A percentile compares a stretch with the other conserved stretches of the same genome.
phyloP scores from a whole-genome alignment of 305 asterid species.

The Stenogyne calaminthoides region DNA sequence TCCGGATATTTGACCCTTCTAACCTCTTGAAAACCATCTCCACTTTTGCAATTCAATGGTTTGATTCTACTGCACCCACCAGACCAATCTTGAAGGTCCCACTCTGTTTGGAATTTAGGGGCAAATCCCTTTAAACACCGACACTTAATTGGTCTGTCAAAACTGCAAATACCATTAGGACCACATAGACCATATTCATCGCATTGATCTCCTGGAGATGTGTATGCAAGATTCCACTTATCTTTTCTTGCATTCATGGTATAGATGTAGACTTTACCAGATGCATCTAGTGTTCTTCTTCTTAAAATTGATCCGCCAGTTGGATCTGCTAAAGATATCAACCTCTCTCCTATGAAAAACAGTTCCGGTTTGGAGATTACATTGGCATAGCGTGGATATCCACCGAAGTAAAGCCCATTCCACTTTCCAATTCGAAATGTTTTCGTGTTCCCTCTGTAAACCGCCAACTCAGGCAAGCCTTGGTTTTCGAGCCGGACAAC shows the following conservation, averaged over 20 bases:
- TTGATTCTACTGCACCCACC: background rate
- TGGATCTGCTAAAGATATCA: background rate
- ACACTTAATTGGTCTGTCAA: slow-evolving; percentile 27
- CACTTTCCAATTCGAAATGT: background rate
- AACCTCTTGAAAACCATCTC: slow-evolving; percentile 39
- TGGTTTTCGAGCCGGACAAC: background rate
- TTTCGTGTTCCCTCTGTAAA: background rate
- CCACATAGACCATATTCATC: slow-evolving; percentile 43
- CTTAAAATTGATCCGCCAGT: background rate
- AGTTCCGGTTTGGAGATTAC: background rate
- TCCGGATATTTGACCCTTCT: slow-evolving; percentile 45
- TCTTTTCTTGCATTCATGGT: background rate
- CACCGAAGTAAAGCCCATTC: background rate
- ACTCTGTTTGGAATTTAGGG: background rate
- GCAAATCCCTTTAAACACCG: slow-evolving; percentile 35
- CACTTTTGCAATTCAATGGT: slow-evolving; percentile 36
- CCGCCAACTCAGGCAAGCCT: background rate
- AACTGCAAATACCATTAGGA: background rate
- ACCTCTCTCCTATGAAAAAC: background rate
- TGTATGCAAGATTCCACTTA: too few species aligned
- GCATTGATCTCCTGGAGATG: background rate
- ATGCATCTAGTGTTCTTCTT: background rate
- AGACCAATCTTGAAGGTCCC: background rate
- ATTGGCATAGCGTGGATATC: background rate
- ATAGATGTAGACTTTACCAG: background rate